A percentile compares a stretch with the other conserved stretches of the same genome.
Conservation (phyloP, 345 rosid species). For the Arabidopsis thaliana region DNA sequence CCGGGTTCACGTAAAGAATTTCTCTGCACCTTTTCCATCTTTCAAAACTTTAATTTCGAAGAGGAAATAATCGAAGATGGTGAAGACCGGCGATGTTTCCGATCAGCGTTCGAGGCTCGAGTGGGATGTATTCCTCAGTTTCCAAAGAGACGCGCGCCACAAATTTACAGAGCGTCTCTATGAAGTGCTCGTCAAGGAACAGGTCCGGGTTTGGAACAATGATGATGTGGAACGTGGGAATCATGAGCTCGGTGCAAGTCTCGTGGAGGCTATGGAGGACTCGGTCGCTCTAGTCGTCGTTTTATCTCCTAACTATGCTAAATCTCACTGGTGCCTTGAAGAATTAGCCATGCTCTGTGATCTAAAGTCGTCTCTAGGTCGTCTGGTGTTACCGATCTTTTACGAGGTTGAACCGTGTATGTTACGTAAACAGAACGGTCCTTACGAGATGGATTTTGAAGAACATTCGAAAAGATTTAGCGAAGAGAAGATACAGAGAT, state of each 20-base stretch:
- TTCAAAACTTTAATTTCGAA: constrained; percentile 20
- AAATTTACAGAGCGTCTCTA: constrained; percentile 44
- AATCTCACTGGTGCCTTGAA: constrained; percentile 58
- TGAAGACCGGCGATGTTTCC: constrained; percentile 4
- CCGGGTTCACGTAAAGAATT: neutral
- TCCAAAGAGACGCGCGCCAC: constrained; percentile 52
- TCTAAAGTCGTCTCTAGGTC: constrained; percentile 17
- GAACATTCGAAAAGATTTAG: constrained; percentile 43
- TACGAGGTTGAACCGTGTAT: constrained; percentile 52
- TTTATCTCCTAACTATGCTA: constrained; percentile 50
- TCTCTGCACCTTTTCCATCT: constrained; percentile 24
- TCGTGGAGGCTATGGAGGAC: constrained; percentile 57
- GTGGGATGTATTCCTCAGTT: constrained; percentile 67
- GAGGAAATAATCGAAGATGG: constrained; percentile 29
- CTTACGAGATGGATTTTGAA: constrained; percentile 46
- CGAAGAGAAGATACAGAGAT: constrained; percentile 29
- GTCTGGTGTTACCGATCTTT: constrained; percentile 55
- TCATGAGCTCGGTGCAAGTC: constrained; percentile 46
- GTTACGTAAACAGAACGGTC: constrained; percentile 48
- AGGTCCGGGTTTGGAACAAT: constrained; percentile 44
- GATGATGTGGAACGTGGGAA: constrained; percentile 40
- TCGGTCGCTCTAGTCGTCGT: constrained; percentile 50
- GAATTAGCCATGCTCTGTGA: constrained; percentile 56
- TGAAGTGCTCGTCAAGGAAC: constrained; percentile 33
- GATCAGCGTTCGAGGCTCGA: constrained; percentile 44